These are phyloP conservation scores for Aquanectria penicillioides DNA, from an alignment of 2,329 filamentous ascomycete genomes.

Conservation along the genomic window DNA sequence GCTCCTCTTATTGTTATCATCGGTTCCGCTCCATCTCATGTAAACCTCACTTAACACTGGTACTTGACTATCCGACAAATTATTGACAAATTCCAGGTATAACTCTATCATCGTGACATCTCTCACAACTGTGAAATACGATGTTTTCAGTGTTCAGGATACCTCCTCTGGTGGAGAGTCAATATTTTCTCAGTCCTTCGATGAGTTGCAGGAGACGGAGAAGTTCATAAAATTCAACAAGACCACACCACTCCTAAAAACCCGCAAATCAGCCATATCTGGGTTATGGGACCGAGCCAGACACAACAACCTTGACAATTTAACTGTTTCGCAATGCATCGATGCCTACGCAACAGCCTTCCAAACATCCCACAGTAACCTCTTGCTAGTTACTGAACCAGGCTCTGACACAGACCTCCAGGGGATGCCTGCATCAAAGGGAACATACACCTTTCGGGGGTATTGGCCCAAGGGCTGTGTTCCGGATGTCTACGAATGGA, in stretches of 20 bases:
- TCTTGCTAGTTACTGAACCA: slow-evolving; percentile 5
- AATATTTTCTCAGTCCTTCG: background rate
- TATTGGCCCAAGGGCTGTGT: background rate
- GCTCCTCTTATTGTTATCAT: slow-evolving; percentile 10
- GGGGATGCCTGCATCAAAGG: background rate
- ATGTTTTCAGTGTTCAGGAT: background rate
- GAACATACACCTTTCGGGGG: background rate
- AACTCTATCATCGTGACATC: slow-evolving; percentile 24
- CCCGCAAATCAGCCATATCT: too few species aligned
- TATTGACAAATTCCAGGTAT: background rate
- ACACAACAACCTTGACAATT: background rate
- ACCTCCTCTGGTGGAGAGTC: background rate
- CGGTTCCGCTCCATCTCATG: slow-evolving; percentile 20
- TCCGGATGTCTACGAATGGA: background rate
- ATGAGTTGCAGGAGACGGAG: background rate
- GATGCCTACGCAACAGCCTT: slow-evolving; percentile 12
- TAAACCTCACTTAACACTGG: background rate
- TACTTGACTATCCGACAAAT: too few species aligned
- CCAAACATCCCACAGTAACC: slow-evolving; percentile 5
- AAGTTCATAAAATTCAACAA: too few species aligned
- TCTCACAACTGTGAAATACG: background rate
- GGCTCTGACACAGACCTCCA: background rate
- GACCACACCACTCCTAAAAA: too few species aligned
- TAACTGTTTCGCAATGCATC: slow-evolving; percentile 18
- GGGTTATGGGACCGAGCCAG: background rate